Evolutionary conservation across 2,329 filamentous ascomycete species (phyloP).

Genomic region (Sphaceloma murrayae): DNA sequence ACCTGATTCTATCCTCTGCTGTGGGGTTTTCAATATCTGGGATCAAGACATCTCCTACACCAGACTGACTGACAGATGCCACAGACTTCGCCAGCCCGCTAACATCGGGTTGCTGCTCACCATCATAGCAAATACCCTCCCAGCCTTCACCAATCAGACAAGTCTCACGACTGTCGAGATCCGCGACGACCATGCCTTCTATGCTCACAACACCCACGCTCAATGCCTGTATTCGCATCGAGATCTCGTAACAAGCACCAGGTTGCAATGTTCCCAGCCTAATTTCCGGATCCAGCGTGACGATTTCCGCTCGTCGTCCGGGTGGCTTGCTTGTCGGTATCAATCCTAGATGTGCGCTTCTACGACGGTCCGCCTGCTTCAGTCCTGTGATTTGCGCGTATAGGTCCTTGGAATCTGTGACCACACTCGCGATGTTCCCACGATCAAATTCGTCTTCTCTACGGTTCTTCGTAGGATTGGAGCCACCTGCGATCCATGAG

Average conservation of each 20-base stretch:
- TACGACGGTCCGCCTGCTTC: background rate
- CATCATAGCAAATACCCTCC: conserved; percentile 13
- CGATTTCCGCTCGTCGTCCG: conserved; percentile 2
- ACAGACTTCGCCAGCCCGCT: background rate
- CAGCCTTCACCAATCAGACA: conserved; percentile 14
- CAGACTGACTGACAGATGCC: too few relatives aligned
- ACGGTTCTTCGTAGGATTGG: background rate
- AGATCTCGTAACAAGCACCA: conserved; percentile 6
- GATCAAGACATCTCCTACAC: background rate
- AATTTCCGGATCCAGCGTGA: conserved; percentile 6
- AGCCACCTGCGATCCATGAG: conserved; percentile 2
- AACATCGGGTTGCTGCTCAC: background rate
- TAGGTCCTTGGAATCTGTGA: background rate
- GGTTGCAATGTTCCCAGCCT: conserved; percentile 1
- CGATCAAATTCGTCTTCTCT: background rate
- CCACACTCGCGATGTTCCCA: conserved; percentile 6
- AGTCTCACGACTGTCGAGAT: conserved; percentile 12
- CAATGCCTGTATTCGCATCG: conserved; percentile 2
- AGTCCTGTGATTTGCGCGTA: background rate
- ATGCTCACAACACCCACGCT: conserved; percentile 10
- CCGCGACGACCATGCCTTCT: conserved; percentile 10
- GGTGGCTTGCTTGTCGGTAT: background rate
- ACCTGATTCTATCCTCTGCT: background rate
- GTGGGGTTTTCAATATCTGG: background rate
- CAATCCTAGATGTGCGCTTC: background rate